phyloP scores from a whole-genome alignment of 345 rosid genomes.

The Sisymbrium irio region DNA sequence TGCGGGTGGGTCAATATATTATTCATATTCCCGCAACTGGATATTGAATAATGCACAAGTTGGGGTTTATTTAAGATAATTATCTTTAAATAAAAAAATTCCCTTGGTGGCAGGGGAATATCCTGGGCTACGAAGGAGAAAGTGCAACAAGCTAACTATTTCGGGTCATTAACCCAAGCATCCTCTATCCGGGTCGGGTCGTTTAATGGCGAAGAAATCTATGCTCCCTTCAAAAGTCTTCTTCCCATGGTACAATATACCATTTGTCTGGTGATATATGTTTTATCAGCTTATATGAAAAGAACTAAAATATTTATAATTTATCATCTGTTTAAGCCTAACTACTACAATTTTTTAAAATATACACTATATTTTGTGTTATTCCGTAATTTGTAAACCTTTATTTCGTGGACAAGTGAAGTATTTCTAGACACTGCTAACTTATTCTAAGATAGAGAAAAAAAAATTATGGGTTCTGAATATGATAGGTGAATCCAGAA shows the following conservation, averaged over 20 bases:
- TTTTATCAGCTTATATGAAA: background rate
- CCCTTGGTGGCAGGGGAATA: constrained; percentile 61
- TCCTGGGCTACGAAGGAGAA: constrained; percentile 99
- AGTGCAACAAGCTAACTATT: constrained; percentile 94
- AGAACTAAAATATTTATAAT: background rate
- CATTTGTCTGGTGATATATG: too few relatives aligned
- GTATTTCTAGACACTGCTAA: background rate
- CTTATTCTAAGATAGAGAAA: background rate
- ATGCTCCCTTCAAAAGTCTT: constrained; percentile 96
- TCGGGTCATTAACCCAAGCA: constrained; percentile 95
- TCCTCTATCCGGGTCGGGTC: constrained; percentile 92
- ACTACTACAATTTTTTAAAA: too few relatives aligned
- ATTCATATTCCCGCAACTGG: constrained; percentile 28
- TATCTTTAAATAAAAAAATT: background rate
- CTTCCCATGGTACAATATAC: constrained; percentile 73
- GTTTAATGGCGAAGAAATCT: constrained; percentile 92
- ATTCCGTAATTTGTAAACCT: too few relatives aligned
- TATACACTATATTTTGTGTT: too few relatives aligned
- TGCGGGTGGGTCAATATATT: background rate
- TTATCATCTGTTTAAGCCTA: background rate
- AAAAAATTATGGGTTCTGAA: background rate
- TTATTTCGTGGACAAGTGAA: background rate
- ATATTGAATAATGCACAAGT: constrained; percentile 17
- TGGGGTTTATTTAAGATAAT: background rate
- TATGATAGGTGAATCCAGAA: constrained; percentile 50